Base-by-base conservation (phyloP, 2,329 filamentous ascomycete genomes). In the Pezicula carpinea region DNA sequence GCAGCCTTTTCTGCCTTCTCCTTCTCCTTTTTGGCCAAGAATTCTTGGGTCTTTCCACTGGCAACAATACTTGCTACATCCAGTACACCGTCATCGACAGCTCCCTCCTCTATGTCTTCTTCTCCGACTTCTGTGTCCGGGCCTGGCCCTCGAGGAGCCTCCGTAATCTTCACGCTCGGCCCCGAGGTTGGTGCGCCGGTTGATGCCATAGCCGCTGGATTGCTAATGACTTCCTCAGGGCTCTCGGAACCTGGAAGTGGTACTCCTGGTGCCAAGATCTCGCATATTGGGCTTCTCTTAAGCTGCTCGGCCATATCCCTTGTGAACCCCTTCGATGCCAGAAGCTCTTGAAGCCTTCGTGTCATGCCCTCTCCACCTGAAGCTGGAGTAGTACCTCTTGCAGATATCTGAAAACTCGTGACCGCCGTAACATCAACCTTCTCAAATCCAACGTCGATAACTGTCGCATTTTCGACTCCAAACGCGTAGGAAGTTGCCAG, bases 341-440 rank as follows among this genome's bases (percentile, higher is more conserved):
- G 71, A 49, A 93, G 72, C 56, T 84, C 76, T 38, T 82, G 66
- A 34, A 97, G 74, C 50, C 81, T 77, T 57, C 79, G 76, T 0
- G 92, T 97, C 72, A 97, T 89, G 2, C 86, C 82, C 59, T 96
- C 87, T 43, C 93, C 93, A 54, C 93, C 93, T 51, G 89, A 93
- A 50, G 59, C 70, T 44, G 77, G 61, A 55, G 87, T 69, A 63
- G 80, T 65, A 64, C 85, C 68, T 75, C 79, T 67, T 62, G 81
- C 76, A 61, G 82, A 70, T 68, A 87, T 75, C 66, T 90, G 76
- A 59, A 87, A 92, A 52, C 97, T 92, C 48, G 85, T 83, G 42
- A 99, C 82, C 47, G 91, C 92, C 1, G 90, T 95, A 17, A 99
- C 80, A 60, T 99, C 91, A 19, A 92, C 89, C 71, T 97, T 97